phyloP scores from a whole-genome alignment of 2,329 filamentous ascomycete species.

The Aspergillus caelatus region DNA sequence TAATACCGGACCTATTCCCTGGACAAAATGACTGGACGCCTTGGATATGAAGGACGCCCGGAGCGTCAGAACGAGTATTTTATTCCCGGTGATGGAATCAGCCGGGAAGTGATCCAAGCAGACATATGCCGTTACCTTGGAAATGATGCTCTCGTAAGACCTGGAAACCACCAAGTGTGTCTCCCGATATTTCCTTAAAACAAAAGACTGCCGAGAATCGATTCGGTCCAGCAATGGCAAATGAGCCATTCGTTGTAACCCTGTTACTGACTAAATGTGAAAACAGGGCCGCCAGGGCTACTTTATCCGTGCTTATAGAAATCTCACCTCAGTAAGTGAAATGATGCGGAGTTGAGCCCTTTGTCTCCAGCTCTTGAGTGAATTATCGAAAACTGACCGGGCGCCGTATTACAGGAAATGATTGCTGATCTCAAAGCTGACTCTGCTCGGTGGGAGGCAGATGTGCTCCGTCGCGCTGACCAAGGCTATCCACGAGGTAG shows the following conservation, averaged over 20 bases:
- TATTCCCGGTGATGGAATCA: slow-evolving; percentile 77
- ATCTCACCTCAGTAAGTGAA: slow-evolving; percentile 70
- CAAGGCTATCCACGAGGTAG: slow-evolving; percentile 46
- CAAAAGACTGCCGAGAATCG: not conserved
- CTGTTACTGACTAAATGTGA: slow-evolving; percentile 42
- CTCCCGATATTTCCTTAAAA: slow-evolving; percentile 24
- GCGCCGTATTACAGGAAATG: slow-evolving; percentile 49
- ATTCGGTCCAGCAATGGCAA: slow-evolving; percentile 3
- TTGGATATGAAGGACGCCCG: slow-evolving; percentile 35
- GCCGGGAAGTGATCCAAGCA: slow-evolving; percentile 80
- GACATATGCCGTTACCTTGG: slow-evolving; percentile 84
- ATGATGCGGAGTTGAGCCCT: slow-evolving; percentile 10
- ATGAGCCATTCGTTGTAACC: slow-evolving; percentile 8
- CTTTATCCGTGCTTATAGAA: slow-evolving; percentile 77
- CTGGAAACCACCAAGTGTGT: slow-evolving; percentile 72
- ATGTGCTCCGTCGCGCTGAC: slow-evolving; percentile 43
- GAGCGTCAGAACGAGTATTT: slow-evolving; percentile 73
- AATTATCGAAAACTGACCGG: slow-evolving; percentile 24
- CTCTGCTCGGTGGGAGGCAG: slow-evolving; percentile 54
- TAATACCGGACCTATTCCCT: slow-evolving; percentile 30
- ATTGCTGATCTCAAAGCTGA: slow-evolving; percentile 58
- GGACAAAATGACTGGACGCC: slow-evolving; percentile 44
- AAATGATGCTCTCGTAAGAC: slow-evolving; percentile 78
- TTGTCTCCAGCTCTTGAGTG: not conserved
- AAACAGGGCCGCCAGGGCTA: slow-evolving; percentile 69